Evolutionary conservation across 129 eudicot genomes (phyloP), one percentile per base, ranked within the genome.

Genomic region (Cynara cardunculus): DNA sequence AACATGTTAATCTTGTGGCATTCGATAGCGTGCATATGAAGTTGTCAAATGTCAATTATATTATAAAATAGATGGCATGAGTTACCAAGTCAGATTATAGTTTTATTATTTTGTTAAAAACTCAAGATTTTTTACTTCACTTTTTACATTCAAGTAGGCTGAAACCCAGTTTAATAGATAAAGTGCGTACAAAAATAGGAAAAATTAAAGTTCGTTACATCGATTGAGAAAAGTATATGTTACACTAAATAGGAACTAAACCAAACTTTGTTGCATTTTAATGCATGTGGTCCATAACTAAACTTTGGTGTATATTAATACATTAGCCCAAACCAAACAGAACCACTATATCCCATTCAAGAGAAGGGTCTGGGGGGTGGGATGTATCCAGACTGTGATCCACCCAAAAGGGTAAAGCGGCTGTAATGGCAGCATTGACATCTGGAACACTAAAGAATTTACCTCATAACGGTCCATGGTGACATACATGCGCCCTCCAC

Each of bases 401-500:
- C 9, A 0, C 41, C 41, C 41, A 6, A 35, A 35, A 35, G 59
- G 59, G 59, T 46, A 13, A 0, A 46, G 61, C n/a, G 61, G 61
- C 19, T 46, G 61, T 46, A 46, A 46, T 14, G 14, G 6, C 61
- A 14, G 61, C 61, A 46, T 69, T 46, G 66, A 26, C 65, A 74
- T 62, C 21, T 28, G 0, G 34, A 30, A 31, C 24, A 13, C 53
- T 30, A 7, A 70, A 31, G 39, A 28, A 11, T 12, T n/a, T 85
- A 94, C 98, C 97, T 94, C 98, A 80, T 94, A 94, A 65, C 98
- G 91, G 68, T 94, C 98, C 98, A 94, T 94, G 37, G 98, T 92
- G 71, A 92, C 97, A 83, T 94, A 85, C 96, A 94, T 94, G 56
- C 98, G 94, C 28, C 97, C 98, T 11, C 97, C 98, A 86, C 97